Percentiles rank a stretch among this genome's conserved stretches.
Conservation (phyloP, 2,329 filamentous ascomycete genomes). For the Cytospora mali region DNA sequence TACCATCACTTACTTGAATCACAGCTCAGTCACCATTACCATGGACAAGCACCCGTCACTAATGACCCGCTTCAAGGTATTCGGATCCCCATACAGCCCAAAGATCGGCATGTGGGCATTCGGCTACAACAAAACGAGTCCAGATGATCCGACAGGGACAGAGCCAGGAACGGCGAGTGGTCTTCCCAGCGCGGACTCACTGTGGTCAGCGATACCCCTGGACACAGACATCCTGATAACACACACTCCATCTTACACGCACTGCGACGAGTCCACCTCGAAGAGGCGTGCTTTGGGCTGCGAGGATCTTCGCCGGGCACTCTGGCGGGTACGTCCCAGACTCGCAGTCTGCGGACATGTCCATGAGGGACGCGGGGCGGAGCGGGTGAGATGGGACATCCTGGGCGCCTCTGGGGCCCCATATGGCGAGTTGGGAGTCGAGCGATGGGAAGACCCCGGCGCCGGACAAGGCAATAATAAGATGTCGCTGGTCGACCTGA, state of each 20-base stretch:
- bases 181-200: constrained; percentile 21
- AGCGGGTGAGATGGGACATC: constrained; percentile 64
- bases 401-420: constrained; percentile 39
- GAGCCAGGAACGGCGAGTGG: not conserved
- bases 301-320: constrained; percentile 55
- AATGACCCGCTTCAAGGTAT: constrained; percentile 64
- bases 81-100: constrained; percentile 71
- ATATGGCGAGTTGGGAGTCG: constrained; percentile 48
- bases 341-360: constrained; percentile 74
- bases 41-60: constrained; percentile 59
- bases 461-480: constrained; percentile 56
- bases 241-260: constrained; percentile 66
- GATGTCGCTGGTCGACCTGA: constrained; percentile 65
- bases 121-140: constrained; percentile 50
- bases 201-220: constrained; percentile 66
- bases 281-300: constrained; percentile 56
- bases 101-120: constrained; percentile 66
- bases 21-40: constrained; percentile 56
- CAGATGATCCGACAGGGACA: not conserved
- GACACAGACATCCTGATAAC: constrained; percentile 69
- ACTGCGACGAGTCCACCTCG: constrained; percentile 55
- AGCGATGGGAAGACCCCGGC: constrained; percentile 63
- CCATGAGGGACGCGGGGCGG: constrained; percentile 67
- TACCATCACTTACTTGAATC: constrained; percentile 66
- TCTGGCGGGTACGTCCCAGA: constrained; percentile 64